phyloP scores from a whole-genome alignment of 225 moss, liverwort and hornwort species.

The Anthoceros angustus region DNA sequence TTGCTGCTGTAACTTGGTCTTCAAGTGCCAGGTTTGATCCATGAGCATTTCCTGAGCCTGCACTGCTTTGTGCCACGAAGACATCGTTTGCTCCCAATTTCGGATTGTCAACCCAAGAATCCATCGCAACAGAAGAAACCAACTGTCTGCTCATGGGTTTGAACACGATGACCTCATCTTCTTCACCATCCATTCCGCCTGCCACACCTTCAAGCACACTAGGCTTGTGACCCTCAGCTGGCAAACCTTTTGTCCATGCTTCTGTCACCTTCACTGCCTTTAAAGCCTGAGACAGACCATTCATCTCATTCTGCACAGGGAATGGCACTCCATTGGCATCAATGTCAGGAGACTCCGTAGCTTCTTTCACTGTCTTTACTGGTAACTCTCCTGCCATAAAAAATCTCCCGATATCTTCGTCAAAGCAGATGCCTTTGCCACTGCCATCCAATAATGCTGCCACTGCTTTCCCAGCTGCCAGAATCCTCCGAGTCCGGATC shows the following conservation, averaged over 20 bases:
- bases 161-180: constrained; percentile 96
- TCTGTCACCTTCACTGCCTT: constrained; percentile 16
- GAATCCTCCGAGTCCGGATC: constrained; percentile 63
- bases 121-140: constrained; percentile 26
- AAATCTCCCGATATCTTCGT: constrained; percentile 50
- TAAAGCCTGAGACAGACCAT: constrained; percentile 27
- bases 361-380: constrained; percentile 25
- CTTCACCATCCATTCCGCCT: constrained; percentile 35
- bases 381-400: constrained; percentile 43
- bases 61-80: too few species aligned
- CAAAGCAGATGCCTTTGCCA: constrained; percentile 59
- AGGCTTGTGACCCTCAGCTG: constrained; percentile 10
- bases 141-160: constrained; percentile 52
- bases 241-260: background rate
- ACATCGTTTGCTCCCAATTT: background rate
- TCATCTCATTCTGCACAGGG: constrained; percentile 15
- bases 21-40: too few species aligned
- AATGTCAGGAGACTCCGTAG: constrained; percentile 13
- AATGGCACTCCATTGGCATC: background rate
- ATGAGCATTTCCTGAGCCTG: too few species aligned
- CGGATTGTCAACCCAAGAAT: constrained; percentile 20
- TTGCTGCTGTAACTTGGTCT: too few species aligned
- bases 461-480: constrained; percentile 92
- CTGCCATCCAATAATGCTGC: constrained; percentile 65
- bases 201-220: background rate